Evolutionary conservation across 2,329 filamentous ascomycete species (phyloP).

Genomic region (Cladosporium sp.): DNA sequence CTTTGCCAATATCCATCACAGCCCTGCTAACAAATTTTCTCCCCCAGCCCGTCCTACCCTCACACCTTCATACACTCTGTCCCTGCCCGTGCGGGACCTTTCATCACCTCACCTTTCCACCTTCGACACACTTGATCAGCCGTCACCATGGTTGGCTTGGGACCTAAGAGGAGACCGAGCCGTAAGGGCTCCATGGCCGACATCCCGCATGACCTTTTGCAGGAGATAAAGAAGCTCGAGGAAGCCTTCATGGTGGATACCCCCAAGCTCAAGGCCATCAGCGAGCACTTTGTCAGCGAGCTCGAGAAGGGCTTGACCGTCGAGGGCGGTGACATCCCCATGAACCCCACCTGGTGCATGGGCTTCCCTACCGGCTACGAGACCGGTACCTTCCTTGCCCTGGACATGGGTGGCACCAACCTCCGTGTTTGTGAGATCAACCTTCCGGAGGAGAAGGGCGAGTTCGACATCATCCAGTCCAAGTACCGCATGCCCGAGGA

Average conservation of each 20-base stretch:
- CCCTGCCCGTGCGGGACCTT: slow-evolving; percentile 10
- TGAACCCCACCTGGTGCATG: slow-evolving; percentile 98
- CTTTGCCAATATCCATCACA: not conserved
- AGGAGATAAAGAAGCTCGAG: slow-evolving; percentile 82
- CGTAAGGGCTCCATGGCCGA: slow-evolving; percentile 87
- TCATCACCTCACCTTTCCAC: slow-evolving; percentile 6
- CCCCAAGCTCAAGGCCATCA: slow-evolving; percentile 83
- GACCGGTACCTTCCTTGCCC: slow-evolving; percentile 80
- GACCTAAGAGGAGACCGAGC: slow-evolving; percentile 64
- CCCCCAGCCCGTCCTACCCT: not conserved
- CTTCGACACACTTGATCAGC: slow-evolving; percentile 19
- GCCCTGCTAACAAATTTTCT: not conserved
- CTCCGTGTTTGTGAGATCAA: slow-evolving; percentile 91
- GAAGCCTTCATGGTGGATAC: slow-evolving; percentile 76
- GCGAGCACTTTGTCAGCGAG: slow-evolving; percentile 84
- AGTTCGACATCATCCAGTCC: slow-evolving; percentile 92
- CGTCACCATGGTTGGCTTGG: slow-evolving; percentile 62
- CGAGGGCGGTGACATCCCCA: slow-evolving; percentile 91
- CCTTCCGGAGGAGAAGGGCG: slow-evolving; percentile 80
- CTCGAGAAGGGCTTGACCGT: slow-evolving; percentile 84
- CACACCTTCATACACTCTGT: not conserved
- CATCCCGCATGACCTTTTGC: slow-evolving; percentile 78
- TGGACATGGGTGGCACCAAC: slow-evolving; percentile 97
- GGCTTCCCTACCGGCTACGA: slow-evolving; percentile 83
- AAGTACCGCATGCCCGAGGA: slow-evolving; percentile 95